These are phyloP conservation scores for Sphagnum fallax DNA, from an alignment of 228 moss, liverwort and hornwort genomes.

Conservation along the genomic window DNA sequence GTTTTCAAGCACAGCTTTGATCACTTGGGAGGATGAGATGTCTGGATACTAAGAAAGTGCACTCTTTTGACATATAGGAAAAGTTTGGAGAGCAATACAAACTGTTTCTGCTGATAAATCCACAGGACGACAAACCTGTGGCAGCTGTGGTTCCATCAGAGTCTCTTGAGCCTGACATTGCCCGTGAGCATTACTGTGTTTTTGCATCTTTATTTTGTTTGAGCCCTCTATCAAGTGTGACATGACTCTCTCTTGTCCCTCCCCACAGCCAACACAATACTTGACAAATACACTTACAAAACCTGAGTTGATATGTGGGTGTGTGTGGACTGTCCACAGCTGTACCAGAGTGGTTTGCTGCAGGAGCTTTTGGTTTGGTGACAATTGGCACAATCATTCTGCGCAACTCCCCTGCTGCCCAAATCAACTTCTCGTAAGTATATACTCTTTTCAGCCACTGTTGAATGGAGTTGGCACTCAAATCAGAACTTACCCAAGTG, in stretches of 20 bases:
- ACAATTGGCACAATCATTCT: constrained; percentile 34
- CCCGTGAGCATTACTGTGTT: constrained; percentile 13
- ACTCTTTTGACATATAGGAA: constrained; percentile 10
- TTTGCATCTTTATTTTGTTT: neutral
- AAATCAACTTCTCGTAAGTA: constrained; percentile 26
- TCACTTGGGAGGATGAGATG: neutral
- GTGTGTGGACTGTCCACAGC: constrained; percentile 6
- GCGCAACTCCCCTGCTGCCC: constrained; percentile 29
- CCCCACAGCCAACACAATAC: too few species aligned
- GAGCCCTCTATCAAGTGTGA: too few species aligned
- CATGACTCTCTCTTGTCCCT: too few species aligned
- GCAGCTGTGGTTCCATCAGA: constrained; percentile 32
- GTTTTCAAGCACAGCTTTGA: too few species aligned
- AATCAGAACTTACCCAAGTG: too few species aligned
- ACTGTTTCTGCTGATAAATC: constrained; percentile 33
- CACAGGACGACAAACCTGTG: constrained; percentile 34
- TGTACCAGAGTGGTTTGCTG: constrained; percentile 43
- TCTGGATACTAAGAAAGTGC: neutral
- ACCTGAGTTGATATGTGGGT: neutral
- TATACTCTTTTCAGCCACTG: neutral
- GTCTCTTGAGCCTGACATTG: constrained; percentile 28
- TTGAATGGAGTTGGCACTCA: too few species aligned
- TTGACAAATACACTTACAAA: too few species aligned
- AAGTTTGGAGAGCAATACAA: constrained; percentile 39
- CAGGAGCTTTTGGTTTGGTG: constrained; percentile 36